Conservation (phyloP, 805 yeast species). For the Candida wancherniae region DNA sequence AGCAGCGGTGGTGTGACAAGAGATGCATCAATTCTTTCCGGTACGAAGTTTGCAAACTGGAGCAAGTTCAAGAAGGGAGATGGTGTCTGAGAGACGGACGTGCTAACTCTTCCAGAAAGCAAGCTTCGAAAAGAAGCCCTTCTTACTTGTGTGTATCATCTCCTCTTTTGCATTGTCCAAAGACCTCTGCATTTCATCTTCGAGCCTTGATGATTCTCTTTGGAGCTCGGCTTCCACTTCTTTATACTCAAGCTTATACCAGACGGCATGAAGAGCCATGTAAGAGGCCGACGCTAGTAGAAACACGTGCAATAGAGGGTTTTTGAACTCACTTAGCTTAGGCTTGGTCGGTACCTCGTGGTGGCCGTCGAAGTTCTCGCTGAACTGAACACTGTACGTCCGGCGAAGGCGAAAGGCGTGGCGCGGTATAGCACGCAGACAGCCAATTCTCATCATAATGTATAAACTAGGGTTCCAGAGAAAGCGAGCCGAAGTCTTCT, state of each 20-base stretch:
- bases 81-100: slow-evolving; percentile 1
- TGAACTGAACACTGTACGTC: slow-evolving; percentile 12
- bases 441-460: no score
- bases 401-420: no score
- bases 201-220: slow-evolving; percentile 15
- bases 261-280: slow-evolving; percentile 30
- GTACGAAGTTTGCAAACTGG: slow-evolving; percentile 31
- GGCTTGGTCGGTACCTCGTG: slow-evolving; percentile 22
- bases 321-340: slow-evolving; percentile 30
- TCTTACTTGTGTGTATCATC: slow-evolving; percentile 8
- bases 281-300: slow-evolving; percentile 37
- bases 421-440: no score
- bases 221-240: slow-evolving; percentile 13
- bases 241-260: slow-evolving; percentile 29
- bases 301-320: slow-evolving; percentile 35
- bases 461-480: no score
- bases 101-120: slow-evolving; percentile 18
- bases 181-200: slow-evolving; percentile 11
- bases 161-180: slow-evolving; percentile 13
- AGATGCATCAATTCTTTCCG: slow-evolving; percentile 16
- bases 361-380: slow-evolving; percentile 15
- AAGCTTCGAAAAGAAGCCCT: slow-evolving; percentile 16
- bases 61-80: slow-evolving; percentile 21
- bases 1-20: slow-evolving; percentile 12
- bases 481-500: no score